Evolutionary conservation across 371 early-diverging fungal species (phyloP).

Genomic region (Mortierella sp.): DNA sequence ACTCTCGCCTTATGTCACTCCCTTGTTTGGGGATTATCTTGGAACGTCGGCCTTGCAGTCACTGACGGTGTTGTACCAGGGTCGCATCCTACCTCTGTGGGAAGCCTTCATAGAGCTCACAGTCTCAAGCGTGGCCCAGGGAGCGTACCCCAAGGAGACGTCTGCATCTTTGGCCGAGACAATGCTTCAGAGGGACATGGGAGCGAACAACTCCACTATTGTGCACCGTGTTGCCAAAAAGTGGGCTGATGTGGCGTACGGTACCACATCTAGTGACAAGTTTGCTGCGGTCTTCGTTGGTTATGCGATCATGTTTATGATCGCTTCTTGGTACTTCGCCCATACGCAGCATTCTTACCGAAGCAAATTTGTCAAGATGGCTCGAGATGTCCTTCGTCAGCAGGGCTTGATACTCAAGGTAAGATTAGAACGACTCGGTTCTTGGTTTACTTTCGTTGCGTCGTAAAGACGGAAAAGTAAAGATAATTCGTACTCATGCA

Average conservation of each 20-base stretch:
- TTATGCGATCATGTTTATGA: conserved; percentile 38
- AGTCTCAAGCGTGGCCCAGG: conserved; percentile 1
- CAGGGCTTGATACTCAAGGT: conserved; percentile 68
- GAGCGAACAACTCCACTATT: conserved; percentile 6
- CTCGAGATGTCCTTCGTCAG: conserved; percentile 63
- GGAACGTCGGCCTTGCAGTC: conserved; percentile 11
- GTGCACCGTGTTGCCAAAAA: conserved; percentile 17
- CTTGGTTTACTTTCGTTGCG: not conserved
- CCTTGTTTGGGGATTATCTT: conserved; percentile 3
- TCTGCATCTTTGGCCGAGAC: not conserved
- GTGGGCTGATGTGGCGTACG: conserved; percentile 42
- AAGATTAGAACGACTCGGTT: not conserved
- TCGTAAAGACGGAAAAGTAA: too few relatives aligned
- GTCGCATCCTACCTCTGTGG: conserved; percentile 13
- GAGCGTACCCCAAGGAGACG: not conserved
- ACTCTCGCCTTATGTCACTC: conserved; percentile 1
- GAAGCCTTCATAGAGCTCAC: conserved; percentile 21
- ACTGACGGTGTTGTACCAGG: conserved; percentile 7
- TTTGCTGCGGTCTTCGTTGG: conserved; percentile 53
- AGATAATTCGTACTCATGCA: too few relatives aligned
- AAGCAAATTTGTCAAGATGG: conserved; percentile 56
- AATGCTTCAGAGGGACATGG: not conserved
- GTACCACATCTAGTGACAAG: conserved; percentile 51
- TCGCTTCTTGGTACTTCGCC: conserved; percentile 42
- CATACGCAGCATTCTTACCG: conserved; percentile 28